Percentiles rank a stretch among this genome's conserved stretches.
These are phyloP conservation scores for Amphirosellinia nigrospora DNA, from an alignment of 495 filamentous ascomycete genomes.

Conservation along the genomic window DNA sequence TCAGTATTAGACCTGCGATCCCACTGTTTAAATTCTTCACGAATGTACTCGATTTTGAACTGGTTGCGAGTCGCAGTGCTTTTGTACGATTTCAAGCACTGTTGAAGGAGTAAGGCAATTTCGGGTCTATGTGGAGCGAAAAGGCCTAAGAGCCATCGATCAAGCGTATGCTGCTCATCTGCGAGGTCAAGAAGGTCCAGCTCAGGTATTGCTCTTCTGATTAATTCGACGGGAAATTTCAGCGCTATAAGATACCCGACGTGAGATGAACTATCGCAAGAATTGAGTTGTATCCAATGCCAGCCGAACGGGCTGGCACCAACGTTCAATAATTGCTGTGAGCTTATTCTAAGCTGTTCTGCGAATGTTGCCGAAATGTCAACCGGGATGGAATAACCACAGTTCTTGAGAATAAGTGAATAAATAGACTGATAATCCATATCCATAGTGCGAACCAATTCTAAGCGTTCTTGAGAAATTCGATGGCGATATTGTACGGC, in stretches of 20 bases:
- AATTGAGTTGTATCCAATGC: neutral
- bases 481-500: neutral
- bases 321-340: neutral
- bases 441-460: neutral
- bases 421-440: neutral
- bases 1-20: neutral
- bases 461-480: neutral
- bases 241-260: neutral
- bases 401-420: neutral
- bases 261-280: neutral
- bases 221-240: neutral
- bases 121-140: conserved; percentile 1
- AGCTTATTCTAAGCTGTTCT: neutral
- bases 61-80: neutral
- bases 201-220: neutral
- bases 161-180: neutral
- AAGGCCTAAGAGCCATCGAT: conserved; percentile 5
- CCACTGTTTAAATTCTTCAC: conserved; percentile 1
- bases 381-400: neutral
- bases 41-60: neutral
- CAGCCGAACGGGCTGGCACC: neutral
- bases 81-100: neutral
- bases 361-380: neutral
- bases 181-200: neutral
- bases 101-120: neutral